These are phyloP conservation scores for Stachybotrys elegans DNA, from an alignment of 2,329 filamentous ascomycete species.

Conservation along the genomic window DNA sequence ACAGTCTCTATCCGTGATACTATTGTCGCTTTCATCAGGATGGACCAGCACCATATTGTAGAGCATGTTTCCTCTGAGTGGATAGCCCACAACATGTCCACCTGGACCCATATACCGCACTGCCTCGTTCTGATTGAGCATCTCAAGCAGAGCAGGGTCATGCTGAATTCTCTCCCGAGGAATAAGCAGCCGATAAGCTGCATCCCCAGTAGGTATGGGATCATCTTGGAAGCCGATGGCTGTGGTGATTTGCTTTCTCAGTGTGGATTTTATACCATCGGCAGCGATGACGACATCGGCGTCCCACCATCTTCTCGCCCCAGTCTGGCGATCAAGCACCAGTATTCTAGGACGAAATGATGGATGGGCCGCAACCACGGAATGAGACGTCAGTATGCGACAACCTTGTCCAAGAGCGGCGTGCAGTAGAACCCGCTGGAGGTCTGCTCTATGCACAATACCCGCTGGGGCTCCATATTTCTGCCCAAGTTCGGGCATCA, in stretches of 20 bases:
- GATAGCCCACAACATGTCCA: conserved; percentile 64
- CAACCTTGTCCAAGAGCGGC: conserved; percentile 14
- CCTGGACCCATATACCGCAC: conserved; percentile 63
- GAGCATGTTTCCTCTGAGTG: conserved; percentile 56
- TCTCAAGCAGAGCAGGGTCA: conserved; percentile 59
- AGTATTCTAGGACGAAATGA: conserved; percentile 14
- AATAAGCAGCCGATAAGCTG: conserved; percentile 51
- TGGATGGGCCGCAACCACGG: conserved; percentile 18
- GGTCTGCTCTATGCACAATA: conserved; percentile 19
- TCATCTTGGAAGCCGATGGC: conserved; percentile 41
- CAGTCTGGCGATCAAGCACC: conserved; percentile 18
- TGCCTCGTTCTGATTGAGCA: conserved; percentile 53
- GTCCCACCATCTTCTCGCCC: conserved; percentile 20
- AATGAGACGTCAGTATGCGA: conserved; percentile 41
- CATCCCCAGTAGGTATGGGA: conserved; percentile 43
- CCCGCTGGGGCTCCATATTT: conserved; percentile 17
- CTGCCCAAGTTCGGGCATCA: conserved; percentile 13
- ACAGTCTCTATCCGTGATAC: conserved; percentile 35
- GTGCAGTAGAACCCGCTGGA: conserved; percentile 15
- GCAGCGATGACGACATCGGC: conserved; percentile 47
- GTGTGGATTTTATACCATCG: conserved; percentile 48
- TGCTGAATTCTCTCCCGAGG: conserved; percentile 53
- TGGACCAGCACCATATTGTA: conserved; percentile 64
- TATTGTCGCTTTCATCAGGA: conserved; percentile 53
- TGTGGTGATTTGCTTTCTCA: conserved; percentile 46